These are phyloP conservation scores for Fusarium graminum DNA, from an alignment of 2,329 filamentous ascomycete species.

Conservation along the genomic window DNA sequence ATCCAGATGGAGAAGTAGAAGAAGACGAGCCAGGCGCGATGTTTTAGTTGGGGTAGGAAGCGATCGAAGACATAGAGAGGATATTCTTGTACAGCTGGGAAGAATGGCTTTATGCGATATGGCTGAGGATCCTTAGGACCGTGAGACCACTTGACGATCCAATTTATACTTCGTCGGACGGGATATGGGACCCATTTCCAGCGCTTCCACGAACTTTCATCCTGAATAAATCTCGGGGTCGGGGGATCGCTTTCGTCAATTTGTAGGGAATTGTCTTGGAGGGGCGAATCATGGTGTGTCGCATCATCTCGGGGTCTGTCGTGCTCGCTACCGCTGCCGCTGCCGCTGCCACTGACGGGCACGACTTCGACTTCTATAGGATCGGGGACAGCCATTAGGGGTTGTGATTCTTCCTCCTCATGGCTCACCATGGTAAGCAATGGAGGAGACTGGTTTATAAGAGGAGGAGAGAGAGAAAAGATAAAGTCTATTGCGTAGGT, in stretches of 20 bases:
- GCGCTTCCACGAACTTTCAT: conserved; percentile 61
- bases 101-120: conserved; percentile 67
- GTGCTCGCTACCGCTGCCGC: conserved; percentile 22
- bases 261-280: conserved; percentile 57
- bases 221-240: conserved; percentile 72
- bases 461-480: neutral
- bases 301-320: conserved; percentile 25
- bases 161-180: conserved; percentile 60
- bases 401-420: conserved; percentile 54
- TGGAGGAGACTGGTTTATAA: conserved; percentile 16
- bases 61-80: conserved; percentile 74
- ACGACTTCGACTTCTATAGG: conserved; percentile 46
- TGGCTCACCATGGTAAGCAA: conserved; percentile 49
- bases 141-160: conserved; percentile 63
- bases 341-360: conserved; percentile 38
- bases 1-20: conserved; percentile 76
- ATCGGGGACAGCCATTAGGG: conserved; percentile 56
- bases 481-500: conserved; percentile 21
- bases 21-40: conserved; percentile 70
- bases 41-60: conserved; percentile 69
- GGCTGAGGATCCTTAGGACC: conserved; percentile 68
- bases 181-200: conserved; percentile 72
- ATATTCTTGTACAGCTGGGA: conserved; percentile 75
- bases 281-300: conserved; percentile 59
- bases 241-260: conserved; percentile 60